These are phyloP conservation scores for Verbena officinalis DNA, from an alignment of 257 asterid genomes.

Conservation along the genomic window DNA sequence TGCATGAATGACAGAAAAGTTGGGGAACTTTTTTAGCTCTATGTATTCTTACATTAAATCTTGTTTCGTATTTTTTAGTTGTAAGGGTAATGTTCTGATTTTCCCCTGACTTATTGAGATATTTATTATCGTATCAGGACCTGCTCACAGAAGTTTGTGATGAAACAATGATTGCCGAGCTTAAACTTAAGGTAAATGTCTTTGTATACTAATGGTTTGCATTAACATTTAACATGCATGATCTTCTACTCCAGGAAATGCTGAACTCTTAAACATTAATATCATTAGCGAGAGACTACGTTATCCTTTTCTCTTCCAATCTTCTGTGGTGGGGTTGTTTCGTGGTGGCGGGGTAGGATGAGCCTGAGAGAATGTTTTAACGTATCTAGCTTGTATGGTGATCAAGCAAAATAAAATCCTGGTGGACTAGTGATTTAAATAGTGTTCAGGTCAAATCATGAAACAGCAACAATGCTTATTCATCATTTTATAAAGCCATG, in stretches of 20 bases:
- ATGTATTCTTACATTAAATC: background rate
- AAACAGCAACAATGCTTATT: background rate
- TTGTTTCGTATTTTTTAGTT: conserved; percentile 16
- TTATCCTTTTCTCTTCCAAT: no score
- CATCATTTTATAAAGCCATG: background rate
- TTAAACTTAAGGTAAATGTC: conserved; percentile 65
- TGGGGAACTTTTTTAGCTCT: background rate
- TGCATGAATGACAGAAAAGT: background rate
- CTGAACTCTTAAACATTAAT: background rate
- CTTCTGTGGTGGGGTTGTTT: no score
- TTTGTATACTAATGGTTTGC: background rate
- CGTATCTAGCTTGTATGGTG: background rate
- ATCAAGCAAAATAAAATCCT: background rate
- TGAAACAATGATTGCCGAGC: conserved; percentile 72
- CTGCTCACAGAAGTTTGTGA: conserved; percentile 68
- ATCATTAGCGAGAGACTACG: no score
- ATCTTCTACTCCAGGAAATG: background rate
- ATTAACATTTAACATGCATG: background rate
- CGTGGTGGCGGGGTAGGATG: no score
- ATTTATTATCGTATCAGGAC: conserved; percentile 42
- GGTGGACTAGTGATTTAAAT: background rate
- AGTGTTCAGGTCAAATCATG: background rate
- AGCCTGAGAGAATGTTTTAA: no score
- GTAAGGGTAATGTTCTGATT: conserved; percentile 11
- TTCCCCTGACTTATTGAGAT: conserved; percentile 15